Conservation (phyloP, 1,284 basidiomycete genomes). For the Fomitopsis schrenkii region DNA sequence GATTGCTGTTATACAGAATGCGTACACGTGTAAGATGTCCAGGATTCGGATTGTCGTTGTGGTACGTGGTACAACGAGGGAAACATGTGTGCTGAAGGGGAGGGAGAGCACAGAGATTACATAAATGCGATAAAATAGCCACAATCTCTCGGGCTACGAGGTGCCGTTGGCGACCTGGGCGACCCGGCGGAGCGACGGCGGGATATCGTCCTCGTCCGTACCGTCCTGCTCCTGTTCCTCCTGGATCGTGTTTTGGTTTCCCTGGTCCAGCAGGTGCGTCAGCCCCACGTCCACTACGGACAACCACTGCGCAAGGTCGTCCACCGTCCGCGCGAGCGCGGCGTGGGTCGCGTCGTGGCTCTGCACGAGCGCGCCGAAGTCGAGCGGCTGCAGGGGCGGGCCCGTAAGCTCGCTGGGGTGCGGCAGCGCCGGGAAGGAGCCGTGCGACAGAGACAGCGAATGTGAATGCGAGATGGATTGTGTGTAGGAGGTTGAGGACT, state of each 20-base stretch:
- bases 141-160: not conserved
- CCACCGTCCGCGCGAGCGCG: slow-evolving; percentile 73
- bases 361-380: slow-evolving; percentile 59
- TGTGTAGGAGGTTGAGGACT: slow-evolving; percentile 15
- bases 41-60: too few relatives aligned
- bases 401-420: slow-evolving; percentile 25
- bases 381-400: slow-evolving; percentile 57
- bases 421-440: slow-evolving; percentile 14
- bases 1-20: not conserved
- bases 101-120: not conserved
- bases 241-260: slow-evolving; percentile 43
- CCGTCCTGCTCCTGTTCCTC: slow-evolving; percentile 48
- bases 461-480: slow-evolving; percentile 15
- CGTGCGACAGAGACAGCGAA: slow-evolving; percentile 23
- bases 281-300: slow-evolving; percentile 72
- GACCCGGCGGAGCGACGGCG: slow-evolving; percentile 5
- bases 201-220: slow-evolving; percentile 8
- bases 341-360: slow-evolving; percentile 62
- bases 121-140: not conserved
- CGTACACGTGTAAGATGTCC: not conserved
- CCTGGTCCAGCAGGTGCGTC: slow-evolving; percentile 56
- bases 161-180: slow-evolving; percentile 11
- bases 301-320: slow-evolving; percentile 81
- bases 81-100: too few relatives aligned
- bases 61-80: too few relatives aligned